Evolutionary conservation across 805 yeast genomes (phyloP).

Genomic region (Kregervanrija pseudodelftensis): DNA sequence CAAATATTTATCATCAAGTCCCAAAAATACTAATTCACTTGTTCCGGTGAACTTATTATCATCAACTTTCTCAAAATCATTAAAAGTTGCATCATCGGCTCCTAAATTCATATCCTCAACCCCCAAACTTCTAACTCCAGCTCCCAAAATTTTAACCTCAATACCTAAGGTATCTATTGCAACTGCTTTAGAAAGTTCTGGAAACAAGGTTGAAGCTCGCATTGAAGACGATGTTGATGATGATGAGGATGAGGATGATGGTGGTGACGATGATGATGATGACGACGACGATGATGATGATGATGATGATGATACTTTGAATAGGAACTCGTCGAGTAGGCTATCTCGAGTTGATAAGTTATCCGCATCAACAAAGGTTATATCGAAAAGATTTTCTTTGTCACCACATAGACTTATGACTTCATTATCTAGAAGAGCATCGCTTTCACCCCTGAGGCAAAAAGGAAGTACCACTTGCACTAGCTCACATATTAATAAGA

Average conservation of each 20-base stretch:
- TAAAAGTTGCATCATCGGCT: too few relatives aligned
- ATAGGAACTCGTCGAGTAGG: neutral
- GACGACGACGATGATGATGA: neutral
- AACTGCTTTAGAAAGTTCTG: neutral
- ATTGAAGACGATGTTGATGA: neutral
- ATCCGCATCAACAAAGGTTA: constrained; percentile 1
- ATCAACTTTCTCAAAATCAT: too few relatives aligned
- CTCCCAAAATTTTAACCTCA: too few relatives aligned
- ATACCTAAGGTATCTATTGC: too few relatives aligned
- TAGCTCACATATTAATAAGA: neutral
- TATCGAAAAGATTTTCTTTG: constrained; percentile 12
- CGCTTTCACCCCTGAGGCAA: constrained; percentile 7
- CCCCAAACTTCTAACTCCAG: too few relatives aligned
- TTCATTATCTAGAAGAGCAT: constrained; percentile 15
- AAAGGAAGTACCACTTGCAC: neutral
- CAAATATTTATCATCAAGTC: too few relatives aligned
- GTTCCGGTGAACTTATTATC: too few relatives aligned
- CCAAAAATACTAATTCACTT: too few relatives aligned
- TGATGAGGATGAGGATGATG: neutral
- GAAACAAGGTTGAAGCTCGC: neutral
- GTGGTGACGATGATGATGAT: neutral
- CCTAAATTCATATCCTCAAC: too few relatives aligned
- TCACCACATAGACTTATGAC: constrained; percentile 21
- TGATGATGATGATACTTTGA: neutral
- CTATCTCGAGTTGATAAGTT: constrained; percentile 8